Evolutionary conservation across 1,139 yeast species (phyloP), one percentile per base, ranked within the genome.

Genomic region (Candida tunisiensis): DNA sequence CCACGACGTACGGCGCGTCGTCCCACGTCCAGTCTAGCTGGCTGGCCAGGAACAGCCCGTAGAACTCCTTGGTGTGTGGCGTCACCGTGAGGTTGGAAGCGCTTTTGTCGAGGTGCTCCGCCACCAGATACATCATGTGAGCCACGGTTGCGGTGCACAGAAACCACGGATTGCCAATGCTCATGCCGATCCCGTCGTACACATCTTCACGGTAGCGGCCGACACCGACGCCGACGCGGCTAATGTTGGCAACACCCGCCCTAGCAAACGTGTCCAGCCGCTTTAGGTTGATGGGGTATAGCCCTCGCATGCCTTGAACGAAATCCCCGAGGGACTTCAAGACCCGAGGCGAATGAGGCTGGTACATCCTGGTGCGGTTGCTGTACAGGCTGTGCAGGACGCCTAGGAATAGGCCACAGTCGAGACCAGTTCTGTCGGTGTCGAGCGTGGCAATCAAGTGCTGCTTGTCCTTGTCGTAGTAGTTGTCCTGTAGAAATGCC

Each of bases 131-230:
- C 21, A 74, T 41, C 7, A 67, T 44, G 40, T 75, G 82, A 2
- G 92, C 65, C 1, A 88, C 85, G 3, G 88, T 61, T 0, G 88
- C 70, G 0, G 95, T 85, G 14, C 91, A 63, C 33, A 88, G 65
- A 46, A 85, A 85, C 98, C 96, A 88, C 3, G 98, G 96, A 44
- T 88, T 88, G 3, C 95, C 96, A 39, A 71, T 75, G 10, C 75
- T 61, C 0, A 65, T 58, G 0, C 71, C 74, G 34, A 63, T 57
- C 0, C 96, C 96, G 49, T 85, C 78, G 49, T 88, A 88, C 8
- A 77, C 52, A 51, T 88, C 98, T 44, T 85, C 96, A 0, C 95
- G 94, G 44, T 88, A 88, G 42, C 98, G 60, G 2, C 98, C 98
- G 27, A 85, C 53, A 5, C 31, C 30, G n/a, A 22, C 14, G 24